Conservation (phyloP, 2,329 filamentous ascomycete genomes). For the Penicillium sp. region DNA sequence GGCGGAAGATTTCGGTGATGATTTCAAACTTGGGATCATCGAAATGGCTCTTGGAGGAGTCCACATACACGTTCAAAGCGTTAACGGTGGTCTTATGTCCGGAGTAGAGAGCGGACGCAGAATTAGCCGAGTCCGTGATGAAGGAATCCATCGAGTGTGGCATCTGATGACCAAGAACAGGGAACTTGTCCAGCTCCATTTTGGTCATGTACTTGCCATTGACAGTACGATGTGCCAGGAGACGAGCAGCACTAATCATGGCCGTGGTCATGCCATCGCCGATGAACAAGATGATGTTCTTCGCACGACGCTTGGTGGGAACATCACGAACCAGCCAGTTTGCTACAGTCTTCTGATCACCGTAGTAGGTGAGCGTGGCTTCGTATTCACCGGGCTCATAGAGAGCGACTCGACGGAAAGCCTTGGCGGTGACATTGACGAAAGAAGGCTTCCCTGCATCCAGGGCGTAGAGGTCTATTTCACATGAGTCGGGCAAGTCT, state of each 20-base stretch:
- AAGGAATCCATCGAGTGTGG: constrained; percentile 79
- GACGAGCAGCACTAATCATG: constrained; percentile 59
- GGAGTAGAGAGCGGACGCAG: constrained; percentile 71
- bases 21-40: constrained; percentile 85
- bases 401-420: constrained; percentile 67
- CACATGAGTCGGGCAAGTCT: constrained; percentile 13
- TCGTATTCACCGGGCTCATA: constrained; percentile 75
- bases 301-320: constrained; percentile 64
- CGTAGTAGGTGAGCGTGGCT: constrained; percentile 70
- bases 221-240: constrained; percentile 74
- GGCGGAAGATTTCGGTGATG: constrained; percentile 64
- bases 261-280: constrained; percentile 58
- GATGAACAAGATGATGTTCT: constrained; percentile 82
- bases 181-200: constrained; percentile 75
- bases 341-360: constrained; percentile 63
- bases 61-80: constrained; percentile 72
- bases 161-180: constrained; percentile 82
- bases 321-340: constrained; percentile 72
- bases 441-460: constrained; percentile 63
- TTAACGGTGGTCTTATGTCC: constrained; percentile 83
- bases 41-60: constrained; percentile 65
- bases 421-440: constrained; percentile 75
- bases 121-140: constrained; percentile 84
- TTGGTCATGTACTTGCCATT: constrained; percentile 76
- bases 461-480: constrained; percentile 64